These are phyloP conservation scores for Daedaleopsis sinensis DNA, from an alignment of 768 basidiomycete species.

Conservation along the genomic window DNA sequence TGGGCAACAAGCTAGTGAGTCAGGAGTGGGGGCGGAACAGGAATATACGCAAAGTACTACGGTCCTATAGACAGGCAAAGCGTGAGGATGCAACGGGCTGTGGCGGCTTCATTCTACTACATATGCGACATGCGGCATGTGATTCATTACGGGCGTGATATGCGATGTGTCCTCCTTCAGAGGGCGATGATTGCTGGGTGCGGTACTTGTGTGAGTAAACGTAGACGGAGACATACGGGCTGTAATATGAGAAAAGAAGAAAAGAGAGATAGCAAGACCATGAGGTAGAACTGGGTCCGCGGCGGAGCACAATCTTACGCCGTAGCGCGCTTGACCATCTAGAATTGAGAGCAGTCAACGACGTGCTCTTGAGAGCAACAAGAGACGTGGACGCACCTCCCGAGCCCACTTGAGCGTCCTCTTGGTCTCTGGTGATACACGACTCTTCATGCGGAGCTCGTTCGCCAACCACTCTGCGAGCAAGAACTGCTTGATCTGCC, in stretches of 20 bases:
- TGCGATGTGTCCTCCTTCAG: constrained; percentile 27
- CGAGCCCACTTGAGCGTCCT: constrained; percentile 92
- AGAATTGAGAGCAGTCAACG: not conserved
- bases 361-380: not conserved
- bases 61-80: constrained; percentile 22
- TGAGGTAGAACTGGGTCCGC: constrained; percentile 5
- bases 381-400: constrained; percentile 58
- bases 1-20: constrained; percentile 3
- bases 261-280: not conserved
- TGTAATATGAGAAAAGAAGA: constrained; percentile 15
- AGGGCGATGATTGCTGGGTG: constrained; percentile 26
- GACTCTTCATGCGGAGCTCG: constrained; percentile 72
- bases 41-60: constrained; percentile 15
- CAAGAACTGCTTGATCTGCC: constrained; percentile 79
- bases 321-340: constrained; percentile 85
- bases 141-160: constrained; percentile 21
- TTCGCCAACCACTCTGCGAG: constrained; percentile 78
- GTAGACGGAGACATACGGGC: constrained; percentile 9
- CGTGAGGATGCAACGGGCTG: constrained; percentile 13
- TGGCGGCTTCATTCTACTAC: constrained; percentile 24
- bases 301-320: constrained; percentile 44
- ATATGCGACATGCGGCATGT: constrained; percentile 18
- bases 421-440: constrained; percentile 78
- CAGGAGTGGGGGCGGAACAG: not conserved
- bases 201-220: constrained; percentile 23